Evolutionary conservation across 2,329 filamentous ascomycete genomes (phyloP).

Genomic region (Pseudopyrenochaeta lycopersici): DNA sequence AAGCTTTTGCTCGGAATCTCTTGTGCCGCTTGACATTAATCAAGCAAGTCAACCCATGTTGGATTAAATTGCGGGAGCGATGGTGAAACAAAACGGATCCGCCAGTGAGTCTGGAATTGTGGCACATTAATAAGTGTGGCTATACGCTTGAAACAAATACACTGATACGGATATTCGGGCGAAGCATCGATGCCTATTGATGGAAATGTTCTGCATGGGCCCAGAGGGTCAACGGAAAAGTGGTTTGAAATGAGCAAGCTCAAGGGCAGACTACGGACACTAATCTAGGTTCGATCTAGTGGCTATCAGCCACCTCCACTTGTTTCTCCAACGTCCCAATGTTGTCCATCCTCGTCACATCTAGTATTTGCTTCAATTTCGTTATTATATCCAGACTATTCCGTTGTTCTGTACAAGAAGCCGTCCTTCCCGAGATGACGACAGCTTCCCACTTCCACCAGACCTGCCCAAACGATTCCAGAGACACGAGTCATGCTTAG

Average conservation of each 20-base stretch:
- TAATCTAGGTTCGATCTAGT: slow-evolving; percentile 2
- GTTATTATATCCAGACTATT: not conserved
- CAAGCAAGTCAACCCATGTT: slow-evolving; percentile 13
- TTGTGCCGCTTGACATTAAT: slow-evolving; percentile 12
- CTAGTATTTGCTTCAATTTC: not conserved
- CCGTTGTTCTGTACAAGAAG: not conserved
- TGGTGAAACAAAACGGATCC: slow-evolving; percentile 29
- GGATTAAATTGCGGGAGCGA: slow-evolving; percentile 17
- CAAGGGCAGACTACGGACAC: slow-evolving; percentile 2
- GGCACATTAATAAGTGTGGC: slow-evolving; percentile 9
- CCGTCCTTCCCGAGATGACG: no score
- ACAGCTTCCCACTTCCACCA: no score
- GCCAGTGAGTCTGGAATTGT: slow-evolving; percentile 15
- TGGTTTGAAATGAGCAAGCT: slow-evolving; percentile 2
- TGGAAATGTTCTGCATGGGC: slow-evolving; percentile 17
- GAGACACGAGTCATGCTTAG: no score
- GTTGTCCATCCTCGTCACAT: not conserved
- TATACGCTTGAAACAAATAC: slow-evolving; percentile 1
- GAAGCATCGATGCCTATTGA: slow-evolving; percentile 21
- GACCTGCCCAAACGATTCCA: no score
- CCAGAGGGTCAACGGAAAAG: slow-evolving; percentile 1
- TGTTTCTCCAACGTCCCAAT: no score
- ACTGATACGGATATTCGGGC: not conserved
- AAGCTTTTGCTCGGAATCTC: slow-evolving; percentile 21
- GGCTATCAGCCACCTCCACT: not conserved